Conservation (phyloP, 495 filamentous ascomycete species). For the Tuber aestivum region DNA sequence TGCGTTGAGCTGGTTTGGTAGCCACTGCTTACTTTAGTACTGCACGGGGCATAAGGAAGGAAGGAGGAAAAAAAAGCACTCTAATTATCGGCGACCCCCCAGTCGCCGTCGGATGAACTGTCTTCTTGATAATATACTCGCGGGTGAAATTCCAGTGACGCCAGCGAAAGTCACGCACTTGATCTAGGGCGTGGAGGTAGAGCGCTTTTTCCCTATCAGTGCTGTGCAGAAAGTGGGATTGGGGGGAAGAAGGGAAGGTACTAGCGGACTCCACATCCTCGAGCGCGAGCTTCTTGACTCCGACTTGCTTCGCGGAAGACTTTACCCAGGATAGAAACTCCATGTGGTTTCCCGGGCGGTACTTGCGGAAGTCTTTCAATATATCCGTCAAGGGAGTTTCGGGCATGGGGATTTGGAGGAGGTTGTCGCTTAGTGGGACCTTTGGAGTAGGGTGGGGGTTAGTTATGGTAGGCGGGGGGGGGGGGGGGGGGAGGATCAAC, state of each 20-base stretch:
- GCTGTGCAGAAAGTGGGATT: neutral
- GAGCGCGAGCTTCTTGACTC: constrained; percentile 59
- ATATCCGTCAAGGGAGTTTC: constrained; percentile 76
- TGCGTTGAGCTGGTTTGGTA: constrained; percentile 75
- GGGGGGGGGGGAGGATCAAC: constrained; percentile 42
- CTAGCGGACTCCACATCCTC: constrained; percentile 48
- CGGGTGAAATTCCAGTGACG: constrained; percentile 91
- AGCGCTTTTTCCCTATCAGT: constrained; percentile 46
- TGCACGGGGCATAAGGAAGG: neutral
- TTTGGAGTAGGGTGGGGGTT: constrained; percentile 41
- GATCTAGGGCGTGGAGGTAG: constrained; percentile 68
- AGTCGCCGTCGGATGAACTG: constrained; percentile 76
- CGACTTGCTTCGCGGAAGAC: constrained; percentile 51
- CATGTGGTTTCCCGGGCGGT: constrained; percentile 78
- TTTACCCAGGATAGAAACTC: constrained; percentile 70
- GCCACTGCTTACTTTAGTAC: constrained; percentile 52
- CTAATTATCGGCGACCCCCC: constrained; percentile 88
- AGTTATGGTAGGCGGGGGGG: constrained; percentile 2
- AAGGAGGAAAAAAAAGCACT: constrained; percentile 46
- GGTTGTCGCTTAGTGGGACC: constrained; percentile 80
- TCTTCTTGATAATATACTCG: constrained; percentile 85
- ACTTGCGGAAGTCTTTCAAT: constrained; percentile 74
- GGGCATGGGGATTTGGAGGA: constrained; percentile 75
- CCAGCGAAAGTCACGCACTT: constrained; percentile 88
- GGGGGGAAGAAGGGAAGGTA: neutral